These are phyloP conservation scores for Diutina siamensis DNA, from an alignment of 1,139 yeast species.

Conservation along the genomic window DNA sequence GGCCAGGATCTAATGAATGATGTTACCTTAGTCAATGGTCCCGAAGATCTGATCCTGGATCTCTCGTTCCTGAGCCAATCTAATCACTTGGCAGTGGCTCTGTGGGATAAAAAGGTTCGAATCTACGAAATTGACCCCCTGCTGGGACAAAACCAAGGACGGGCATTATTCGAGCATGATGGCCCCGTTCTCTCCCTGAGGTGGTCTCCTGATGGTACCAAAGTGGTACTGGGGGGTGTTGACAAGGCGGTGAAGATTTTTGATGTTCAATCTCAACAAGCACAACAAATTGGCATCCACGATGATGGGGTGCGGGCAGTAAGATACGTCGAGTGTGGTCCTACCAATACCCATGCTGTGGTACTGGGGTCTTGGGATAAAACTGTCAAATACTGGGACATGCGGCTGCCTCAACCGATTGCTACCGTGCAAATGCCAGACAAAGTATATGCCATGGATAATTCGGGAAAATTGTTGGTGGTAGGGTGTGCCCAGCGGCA, in stretches of 20 bases:
- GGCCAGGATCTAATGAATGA: conserved; percentile 32
- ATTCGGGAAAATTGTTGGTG: conserved; percentile 68
- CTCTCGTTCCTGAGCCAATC: conserved; percentile 87
- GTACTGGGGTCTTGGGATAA: conserved; percentile 97
- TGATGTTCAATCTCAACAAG: conserved; percentile 74
- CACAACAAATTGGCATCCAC: conserved; percentile 78
- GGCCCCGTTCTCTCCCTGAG: conserved; percentile 77
- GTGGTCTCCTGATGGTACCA: conserved; percentile 81
- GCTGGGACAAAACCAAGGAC: conserved; percentile 64
- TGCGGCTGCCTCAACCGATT: conserved; percentile 77
- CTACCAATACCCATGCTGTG: conserved; percentile 67
- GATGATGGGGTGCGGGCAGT: conserved; percentile 71
- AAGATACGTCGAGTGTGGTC: conserved; percentile 73
- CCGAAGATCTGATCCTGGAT: conserved; percentile 87
- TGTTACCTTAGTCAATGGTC: conserved; percentile 68
- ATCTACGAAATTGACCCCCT: conserved; percentile 74
- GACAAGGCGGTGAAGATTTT: conserved; percentile 82
- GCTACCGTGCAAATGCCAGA: conserved; percentile 80
- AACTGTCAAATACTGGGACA: conserved; percentile 88
- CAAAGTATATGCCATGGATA: conserved; percentile 83
- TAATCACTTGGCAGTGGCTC: conserved; percentile 67
- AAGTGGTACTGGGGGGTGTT: conserved; percentile 84
- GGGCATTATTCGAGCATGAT: conserved; percentile 83
- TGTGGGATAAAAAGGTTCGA: conserved; percentile 95
- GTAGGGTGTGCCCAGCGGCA: conserved; percentile 92